Evolutionary conservation across 2,329 filamentous ascomycete species (phyloP), one percentile per base, ranked within the genome.

Genomic region (Pseudocercospora cruenta): DNA sequence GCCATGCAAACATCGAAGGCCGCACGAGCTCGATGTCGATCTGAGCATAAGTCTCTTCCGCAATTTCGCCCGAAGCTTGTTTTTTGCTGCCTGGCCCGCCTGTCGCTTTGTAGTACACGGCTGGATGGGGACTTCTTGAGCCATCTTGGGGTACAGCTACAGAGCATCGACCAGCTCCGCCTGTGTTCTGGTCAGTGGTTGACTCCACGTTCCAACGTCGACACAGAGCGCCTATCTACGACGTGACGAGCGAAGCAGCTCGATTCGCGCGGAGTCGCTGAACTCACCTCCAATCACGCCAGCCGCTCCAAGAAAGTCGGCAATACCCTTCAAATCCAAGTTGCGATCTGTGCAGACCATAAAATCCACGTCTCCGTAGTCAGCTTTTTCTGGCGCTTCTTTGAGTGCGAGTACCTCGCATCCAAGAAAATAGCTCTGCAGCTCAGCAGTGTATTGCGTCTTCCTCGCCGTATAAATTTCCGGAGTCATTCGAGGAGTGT

Each of bases 291-390:
- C 60, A 54, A 76, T 68, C 31, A 72, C 39, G 63, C 72, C 68
- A 39, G 69, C 74, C 0, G 89, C 87, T 2, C 79, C 78, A 0
- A 92, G 76, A 0, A 79, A 72, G 3, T 67, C 64, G 1, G 76
- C 76, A 8, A 88, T 73, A 1, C 72, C 69, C 21, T 73, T 63
- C 62, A 75, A 70, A 21, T 71, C 67, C 16, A 75, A 55, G 7
- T 53, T 24, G 8, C 31, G 57, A 22, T 70, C 58, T 2, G 74
- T 69, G 62, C 72, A 79, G 1, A 92, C 83, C 1, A 93, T 77
- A 65, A 94, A 82, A 77, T 95, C 92, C 43, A 96, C 80, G 70
- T 95, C 92, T 21, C 92, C 92, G 72, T 87, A 85, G 70, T 88
- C 86, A 0, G 70, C 49, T 77, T 95, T 95, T 0, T 76, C 88